Evolutionary conservation across 1,284 basidiomycete genomes (phyloP), one percentile per base, ranked within the genome.

Genomic region (Boletus sp.): DNA sequence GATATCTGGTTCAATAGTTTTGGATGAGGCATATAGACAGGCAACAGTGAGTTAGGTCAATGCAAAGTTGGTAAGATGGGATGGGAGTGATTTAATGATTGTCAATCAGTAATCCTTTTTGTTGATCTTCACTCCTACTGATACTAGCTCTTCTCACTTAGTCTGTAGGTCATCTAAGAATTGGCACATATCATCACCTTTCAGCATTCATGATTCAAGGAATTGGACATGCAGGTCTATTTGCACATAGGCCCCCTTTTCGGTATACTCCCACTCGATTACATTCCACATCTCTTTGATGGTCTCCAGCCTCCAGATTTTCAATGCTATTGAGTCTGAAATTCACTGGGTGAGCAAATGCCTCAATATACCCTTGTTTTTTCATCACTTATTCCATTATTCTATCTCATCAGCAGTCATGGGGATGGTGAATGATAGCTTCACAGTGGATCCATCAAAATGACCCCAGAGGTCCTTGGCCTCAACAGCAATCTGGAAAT

Each of bases 401-500:
- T 4, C 17, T 0, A 3, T 10, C 25, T 50, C 3, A 0, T 19
- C 35, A 0, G 19, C 27, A 19, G 47, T 31, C 27, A 23, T 0
- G 25, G 47, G 25, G 5, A 6, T 1, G 1, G 50, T 25, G 2
- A n/a, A n/a, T n/a, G n/a, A n/a, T n/a, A n/a, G n/a, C n/a, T n/a
- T n/a, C n/a, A n/a, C n/a, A n/a, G 27, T 10, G 6, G 43, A 19
- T 0, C 56, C 44, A 19, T 52, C 50, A 9, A 58, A 40, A 6
- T 58, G 56, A 11, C 13, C 50, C 56, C 56, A 58, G 4, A 58
- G 5, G 0, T 47, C 49, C 27, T 47, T 58, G 1, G 43, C 56
- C 14, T 58, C 27, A 8, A 58, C 46, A 31, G 57, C n/a, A 5
- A 38, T n/a, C 13, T 58, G 52, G 9, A 58, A 58, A 48, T 13